Evolutionary conservation across 768 basidiomycete species (phyloP).

Genomic region (Suillus tomentosus): DNA sequence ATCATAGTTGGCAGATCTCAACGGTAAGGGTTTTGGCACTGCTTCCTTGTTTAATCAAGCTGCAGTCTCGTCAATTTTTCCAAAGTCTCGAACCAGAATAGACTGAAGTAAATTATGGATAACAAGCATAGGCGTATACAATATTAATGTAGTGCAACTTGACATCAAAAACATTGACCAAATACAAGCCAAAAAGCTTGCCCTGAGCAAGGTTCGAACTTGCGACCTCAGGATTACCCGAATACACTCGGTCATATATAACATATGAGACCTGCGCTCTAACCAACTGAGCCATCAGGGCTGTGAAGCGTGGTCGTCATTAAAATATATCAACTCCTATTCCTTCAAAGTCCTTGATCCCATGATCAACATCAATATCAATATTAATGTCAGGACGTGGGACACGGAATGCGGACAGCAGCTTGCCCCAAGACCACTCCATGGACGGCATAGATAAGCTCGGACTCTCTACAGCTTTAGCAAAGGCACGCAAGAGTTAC

Average conservation of each 20-base stretch:
- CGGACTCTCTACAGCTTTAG: conserved; percentile 35
- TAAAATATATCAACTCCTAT: not conserved
- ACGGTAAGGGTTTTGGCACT: no score
- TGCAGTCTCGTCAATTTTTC: no score
- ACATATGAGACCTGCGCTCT: conserved; percentile 57
- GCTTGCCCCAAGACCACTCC: not conserved
- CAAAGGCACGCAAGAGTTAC: conserved; percentile 48
- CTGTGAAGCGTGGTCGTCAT: not conserved
- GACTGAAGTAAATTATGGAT: no score
- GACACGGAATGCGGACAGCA: not conserved
- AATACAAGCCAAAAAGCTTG: conserved; percentile 25
- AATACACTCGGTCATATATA: conserved; percentile 31
- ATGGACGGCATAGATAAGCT: conserved; percentile 29
- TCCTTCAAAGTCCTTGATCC: not conserved
- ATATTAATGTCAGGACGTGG: conserved; percentile 1
- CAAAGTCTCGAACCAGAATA: no score
- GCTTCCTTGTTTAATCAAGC: no score
- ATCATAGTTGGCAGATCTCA: no score
- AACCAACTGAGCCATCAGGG: conserved; percentile 53
- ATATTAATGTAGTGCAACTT: no score
- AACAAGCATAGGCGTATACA: no score
- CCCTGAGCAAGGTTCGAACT: conserved; percentile 62
- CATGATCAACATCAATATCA: not conserved
- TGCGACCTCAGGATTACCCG: conserved; percentile 58
- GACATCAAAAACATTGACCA: no score